Percentiles rank a stretch among this genome's conserved stretches.
phyloP scores from a whole-genome alignment of 495 filamentous ascomycete species.

The Penicillium dipodomyicola region DNA sequence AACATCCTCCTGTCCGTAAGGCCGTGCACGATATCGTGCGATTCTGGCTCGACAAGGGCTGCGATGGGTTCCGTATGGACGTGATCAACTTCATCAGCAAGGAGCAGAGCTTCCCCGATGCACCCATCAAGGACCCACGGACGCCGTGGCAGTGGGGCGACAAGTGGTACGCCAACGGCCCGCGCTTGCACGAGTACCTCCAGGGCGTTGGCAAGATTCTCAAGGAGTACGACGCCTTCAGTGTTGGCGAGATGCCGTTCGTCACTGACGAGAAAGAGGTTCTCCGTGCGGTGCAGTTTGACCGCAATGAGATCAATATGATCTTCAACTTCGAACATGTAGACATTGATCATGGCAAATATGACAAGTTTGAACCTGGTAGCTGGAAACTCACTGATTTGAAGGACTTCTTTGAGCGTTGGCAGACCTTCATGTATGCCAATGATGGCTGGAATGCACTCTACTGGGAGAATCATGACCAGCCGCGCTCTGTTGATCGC shows the following conservation, averaged over 20 bases:
- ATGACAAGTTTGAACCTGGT: slow-evolving; percentile 50
- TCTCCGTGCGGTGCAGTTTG: slow-evolving; percentile 54
- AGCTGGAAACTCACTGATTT: slow-evolving; percentile 56
- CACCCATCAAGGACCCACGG: slow-evolving; percentile 51
- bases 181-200: slow-evolving; percentile 63
- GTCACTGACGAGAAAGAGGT: slow-evolving; percentile 57
- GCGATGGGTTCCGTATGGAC: slow-evolving; percentile 70
- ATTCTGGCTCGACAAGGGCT: slow-evolving; percentile 69
- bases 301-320: slow-evolving; percentile 67
- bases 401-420: slow-evolving; percentile 57
- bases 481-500: slow-evolving; percentile 61
- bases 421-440: slow-evolving; percentile 68
- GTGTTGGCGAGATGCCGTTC: slow-evolving; percentile 70
- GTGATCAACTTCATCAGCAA: slow-evolving; percentile 68
- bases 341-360: slow-evolving; percentile 55
- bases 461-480: slow-evolving; percentile 75
- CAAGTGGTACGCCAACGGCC: slow-evolving; percentile 61
- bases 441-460: slow-evolving; percentile 70
- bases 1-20: slow-evolving; percentile 56
- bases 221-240: slow-evolving; percentile 64
- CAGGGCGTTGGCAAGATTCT: slow-evolving; percentile 63
- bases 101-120: slow-evolving; percentile 57
- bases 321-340: slow-evolving; percentile 70
- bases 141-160: slow-evolving; percentile 54
- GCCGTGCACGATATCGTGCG: slow-evolving; percentile 66